Evolutionary conservation across 2,329 filamentous ascomycete species (phyloP).

Genomic region (Trichoderma citrinoviride): DNA sequence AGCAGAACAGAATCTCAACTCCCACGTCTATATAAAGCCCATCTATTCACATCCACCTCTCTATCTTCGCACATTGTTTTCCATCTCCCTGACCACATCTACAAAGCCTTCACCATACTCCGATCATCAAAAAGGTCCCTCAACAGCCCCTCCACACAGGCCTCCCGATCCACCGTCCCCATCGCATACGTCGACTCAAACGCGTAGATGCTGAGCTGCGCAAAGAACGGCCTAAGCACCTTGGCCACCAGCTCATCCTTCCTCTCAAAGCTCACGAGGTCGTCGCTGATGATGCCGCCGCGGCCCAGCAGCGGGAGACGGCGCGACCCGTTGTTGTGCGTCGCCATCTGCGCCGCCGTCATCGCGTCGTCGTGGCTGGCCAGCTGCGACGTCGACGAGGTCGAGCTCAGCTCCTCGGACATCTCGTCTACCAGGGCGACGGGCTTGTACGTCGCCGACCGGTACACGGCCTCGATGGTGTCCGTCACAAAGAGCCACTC

Average conservation of each 20-base stretch:
- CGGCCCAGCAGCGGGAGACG: constrained; percentile 51
- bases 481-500: constrained; percentile 98
- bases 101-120: constrained; percentile 61
- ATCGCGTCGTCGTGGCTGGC: constrained; percentile 35
- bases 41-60: not conserved
- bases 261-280: constrained; percentile 56
- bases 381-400: constrained; percentile 27
- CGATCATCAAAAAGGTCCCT: constrained; percentile 78
- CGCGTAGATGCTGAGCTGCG: constrained; percentile 84
- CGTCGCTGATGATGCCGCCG: constrained; percentile 55
- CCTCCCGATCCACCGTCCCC: constrained; percentile 63
- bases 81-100: constrained; percentile 23
- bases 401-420: constrained; percentile 67
- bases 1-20: not conserved
- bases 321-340: constrained; percentile 36
- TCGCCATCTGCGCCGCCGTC: constrained; percentile 37
- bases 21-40: not conserved
- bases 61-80: not conserved
- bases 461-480: constrained; percentile 93
- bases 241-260: constrained; percentile 70
- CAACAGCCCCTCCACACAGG: constrained; percentile 62
- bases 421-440: constrained; percentile 81
- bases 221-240: constrained; percentile 83
- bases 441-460: constrained; percentile 65
- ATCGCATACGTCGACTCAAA: constrained; percentile 94